These are phyloP conservation scores for Linnemannia exigua DNA, from an alignment of 192 early-diverging fungal genomes.

Conservation along the genomic window DNA sequence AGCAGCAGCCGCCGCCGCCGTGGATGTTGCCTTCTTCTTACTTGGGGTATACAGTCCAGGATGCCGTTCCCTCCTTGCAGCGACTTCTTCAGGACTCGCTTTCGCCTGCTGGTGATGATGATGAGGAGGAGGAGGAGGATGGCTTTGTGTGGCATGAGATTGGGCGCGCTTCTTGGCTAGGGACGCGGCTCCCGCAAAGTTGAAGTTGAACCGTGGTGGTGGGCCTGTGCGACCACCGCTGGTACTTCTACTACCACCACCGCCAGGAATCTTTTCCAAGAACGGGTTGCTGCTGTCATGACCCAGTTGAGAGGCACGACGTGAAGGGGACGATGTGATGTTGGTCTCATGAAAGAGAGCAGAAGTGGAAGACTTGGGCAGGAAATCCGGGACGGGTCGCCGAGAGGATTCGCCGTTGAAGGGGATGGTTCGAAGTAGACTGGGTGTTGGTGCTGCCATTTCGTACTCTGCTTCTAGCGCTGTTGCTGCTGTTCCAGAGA, in stretches of 20 bases:
- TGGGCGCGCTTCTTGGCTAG: background rate
- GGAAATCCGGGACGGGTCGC: slow-evolving; percentile 27
- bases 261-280: background rate
- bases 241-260: background rate
- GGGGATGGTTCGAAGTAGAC: slow-evolving; percentile 22
- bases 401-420: slow-evolving; percentile 40
- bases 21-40: slow-evolving; percentile 12
- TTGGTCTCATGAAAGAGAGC: background rate
- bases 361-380: background rate
- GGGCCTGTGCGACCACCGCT: background rate
- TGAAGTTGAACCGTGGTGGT: background rate
- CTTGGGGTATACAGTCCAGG: slow-evolving; percentile 50
- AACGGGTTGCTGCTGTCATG: background rate
- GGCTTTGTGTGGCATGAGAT: background rate
- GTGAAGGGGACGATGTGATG: background rate
- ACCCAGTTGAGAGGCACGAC: background rate
- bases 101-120: background rate
- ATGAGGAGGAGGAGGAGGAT: no score
- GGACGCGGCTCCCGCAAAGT: background rate
- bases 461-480: background rate
- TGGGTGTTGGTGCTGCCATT: slow-evolving; percentile 10
- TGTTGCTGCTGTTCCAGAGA: background rate
- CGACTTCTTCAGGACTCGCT: background rate
- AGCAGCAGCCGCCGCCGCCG: background rate
- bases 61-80: slow-evolving; percentile 18